Evolutionary conservation across 23 red algal genomes (phyloP).

Genomic region (Gracilariopsis chorda): DNA sequence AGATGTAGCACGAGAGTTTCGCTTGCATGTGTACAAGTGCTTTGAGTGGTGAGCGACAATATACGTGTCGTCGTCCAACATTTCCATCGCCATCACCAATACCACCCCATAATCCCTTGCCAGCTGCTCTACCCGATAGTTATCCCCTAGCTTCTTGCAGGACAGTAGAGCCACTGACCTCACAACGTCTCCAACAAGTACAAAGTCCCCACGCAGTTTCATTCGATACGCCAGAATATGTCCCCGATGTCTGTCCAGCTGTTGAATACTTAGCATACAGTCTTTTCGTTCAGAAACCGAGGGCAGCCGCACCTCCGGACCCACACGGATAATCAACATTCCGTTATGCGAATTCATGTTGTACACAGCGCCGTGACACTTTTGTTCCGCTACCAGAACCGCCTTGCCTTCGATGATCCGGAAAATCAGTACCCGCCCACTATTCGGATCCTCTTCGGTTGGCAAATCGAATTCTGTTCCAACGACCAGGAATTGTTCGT

Average conservation of each 20-base stretch:
- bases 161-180: slow-evolving; percentile 80
- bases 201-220: slow-evolving; percentile 76
- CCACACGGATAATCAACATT: slow-evolving; percentile 75
- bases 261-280: slow-evolving; percentile 36
- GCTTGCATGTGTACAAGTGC: slow-evolving; percentile 75
- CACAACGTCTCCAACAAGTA: slow-evolving; percentile 90
- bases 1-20: slow-evolving; percentile 63
- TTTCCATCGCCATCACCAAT: slow-evolving; percentile 85
- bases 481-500: slow-evolving; percentile 78
- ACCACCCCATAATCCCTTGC: slow-evolving; percentile 78
- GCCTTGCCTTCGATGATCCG: slow-evolving; percentile 39
- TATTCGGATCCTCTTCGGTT: slow-evolving; percentile 62
- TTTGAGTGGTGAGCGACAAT: slow-evolving; percentile 74
- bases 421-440: slow-evolving; percentile 84
- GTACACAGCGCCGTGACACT: slow-evolving; percentile 76
- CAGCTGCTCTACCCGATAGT: slow-evolving; percentile 71
- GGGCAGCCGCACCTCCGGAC: slow-evolving; percentile 66
- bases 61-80: slow-evolving; percentile 80
- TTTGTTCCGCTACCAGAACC: slow-evolving; percentile 61
- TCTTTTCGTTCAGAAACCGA: slow-evolving; percentile 46
- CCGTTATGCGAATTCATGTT: slow-evolving; percentile 60
- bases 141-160: slow-evolving; percentile 40
- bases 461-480: slow-evolving; percentile 73
- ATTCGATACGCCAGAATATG: slow-evolving; percentile 65
- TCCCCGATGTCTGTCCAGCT: slow-evolving; percentile 60